Evolutionary conservation across 2,329 filamentous ascomycete species (phyloP), one percentile per base, ranked within the genome.

Genomic region (Neurospora sp.): DNA sequence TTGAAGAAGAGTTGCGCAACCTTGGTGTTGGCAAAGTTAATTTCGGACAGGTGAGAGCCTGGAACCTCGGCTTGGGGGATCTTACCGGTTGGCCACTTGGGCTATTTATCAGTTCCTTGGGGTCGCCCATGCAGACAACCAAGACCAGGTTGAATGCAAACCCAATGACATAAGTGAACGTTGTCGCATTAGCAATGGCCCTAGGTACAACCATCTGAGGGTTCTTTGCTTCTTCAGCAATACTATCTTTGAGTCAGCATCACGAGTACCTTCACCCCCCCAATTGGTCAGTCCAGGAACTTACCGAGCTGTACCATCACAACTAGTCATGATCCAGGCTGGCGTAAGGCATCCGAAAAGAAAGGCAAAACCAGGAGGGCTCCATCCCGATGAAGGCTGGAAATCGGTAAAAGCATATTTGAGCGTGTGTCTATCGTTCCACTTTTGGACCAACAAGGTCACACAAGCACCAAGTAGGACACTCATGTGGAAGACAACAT

Each of bases 291-390:
- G 6, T 2, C 2, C 42, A 19, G 8, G 36, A 6, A 38, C 71
- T 67, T 69, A 75, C 74, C 74, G 77, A 46, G 76, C 77, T 17
- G 77, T 76, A 66, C 76, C 77, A 67, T 79, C 77, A 67, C 76
- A 77, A 70, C 78, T 76, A 4, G 85, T 88, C 85, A 88, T 88
- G 69, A 85, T 87, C 86, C 86, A 89, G 23, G 83, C 83, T 43
- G 87, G 86, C 1, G 84, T 85, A 36, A 89, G 78, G 75, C 87
- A 87, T n/a, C 86, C 86, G 71, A 88, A 87, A n/a, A 87, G 75
- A 75, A 86, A 88, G 3, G 84, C 84, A 76, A 84, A 87, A 28
- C 85, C 86, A 2, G 81, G 77, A 0, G 85, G 85, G 0, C 74
- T 79, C 86, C 86, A 89, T 42, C 86, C 86, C 0, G 83, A 85